These are phyloP conservation scores for Ustulina deusta DNA, from an alignment of 2,329 filamentous ascomycete genomes.

Conservation along the genomic window DNA sequence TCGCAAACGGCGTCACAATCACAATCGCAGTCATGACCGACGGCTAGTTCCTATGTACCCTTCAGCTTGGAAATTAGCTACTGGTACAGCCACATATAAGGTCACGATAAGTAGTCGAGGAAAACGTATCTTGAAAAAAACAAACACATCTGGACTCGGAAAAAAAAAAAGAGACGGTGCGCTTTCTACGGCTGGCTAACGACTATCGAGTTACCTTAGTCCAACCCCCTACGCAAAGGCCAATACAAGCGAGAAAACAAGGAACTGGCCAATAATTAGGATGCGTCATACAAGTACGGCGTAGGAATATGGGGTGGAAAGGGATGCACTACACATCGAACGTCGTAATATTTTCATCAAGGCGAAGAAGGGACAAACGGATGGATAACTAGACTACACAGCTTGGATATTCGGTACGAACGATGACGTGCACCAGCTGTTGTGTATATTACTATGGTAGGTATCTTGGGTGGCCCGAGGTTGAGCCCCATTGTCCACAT, in stretches of 20 bases:
- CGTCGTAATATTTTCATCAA: slow-evolving; percentile 1
- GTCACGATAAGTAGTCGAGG: neutral
- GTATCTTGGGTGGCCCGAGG: neutral
- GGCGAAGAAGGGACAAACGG: neutral
- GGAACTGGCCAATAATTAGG: neutral
- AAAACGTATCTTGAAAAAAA: neutral
- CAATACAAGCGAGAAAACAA: neutral
- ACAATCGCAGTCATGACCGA: slow-evolving; percentile 18
- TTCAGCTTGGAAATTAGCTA: neutral
- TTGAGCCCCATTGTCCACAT: slow-evolving; percentile 2
- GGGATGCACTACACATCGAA: neutral
- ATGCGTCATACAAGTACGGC: neutral
- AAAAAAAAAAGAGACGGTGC: neutral
- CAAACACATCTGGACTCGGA: neutral
- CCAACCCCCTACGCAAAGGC: neutral
- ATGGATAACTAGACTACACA: slow-evolving; percentile 7
- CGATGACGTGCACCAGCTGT: slow-evolving; percentile 19
- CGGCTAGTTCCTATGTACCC: neutral
- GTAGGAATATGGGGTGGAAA: neutral
- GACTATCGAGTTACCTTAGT: neutral
- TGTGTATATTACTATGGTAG: slow-evolving; percentile 32
- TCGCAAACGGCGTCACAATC: slow-evolving; percentile 27
- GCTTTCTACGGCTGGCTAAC: neutral
- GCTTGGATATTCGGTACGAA: slow-evolving; percentile 6
- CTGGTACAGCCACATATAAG: neutral